Evolutionary conservation across 495 filamentous ascomycete species (phyloP), one percentile per base, ranked within the genome.

Genomic region (Chlorociboria aeruginascens): DNA sequence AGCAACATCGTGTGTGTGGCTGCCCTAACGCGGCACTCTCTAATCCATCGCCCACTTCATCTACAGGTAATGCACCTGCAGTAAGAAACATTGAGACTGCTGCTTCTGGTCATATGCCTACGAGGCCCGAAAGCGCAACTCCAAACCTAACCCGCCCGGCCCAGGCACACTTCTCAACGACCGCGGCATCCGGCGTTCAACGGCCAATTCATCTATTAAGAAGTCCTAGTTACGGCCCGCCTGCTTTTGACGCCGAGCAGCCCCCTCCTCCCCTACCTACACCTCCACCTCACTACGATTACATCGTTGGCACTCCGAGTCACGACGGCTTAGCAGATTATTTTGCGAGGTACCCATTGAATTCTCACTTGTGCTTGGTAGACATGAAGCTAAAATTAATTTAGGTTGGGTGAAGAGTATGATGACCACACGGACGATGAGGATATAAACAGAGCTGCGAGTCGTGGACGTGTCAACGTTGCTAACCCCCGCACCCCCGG

Each of bases 181-280:
- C 47, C 48, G 39, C 47, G 48, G 34, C 58, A 46, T 20, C 40
- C 16, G 32, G 50, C 28, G 46, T 63, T 16, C 56, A 66, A 46
- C 68, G 90, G 16, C 92, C 90, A 0, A 95, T 96, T 53, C 92
- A 98, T 63, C 72, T 97, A 6, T 61, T 97, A 14, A 81, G 92
- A n/a, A 70, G 73, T 3, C 93, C 93, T 0, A 92, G 86, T 0
- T 93, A 83, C 61, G 88, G 90, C 42, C 92, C 92, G 1, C 92
- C 92, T 0, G 74, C 89, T 0, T 98, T 97, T 54, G 85, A 95
- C 48, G 85, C 84, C 13, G 83, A 94, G 8, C 74, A 81, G 12
- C 84, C 90, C n/a, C 89, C 90, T 2, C 93, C 85, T 39, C 82
- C 82, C 2, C 61, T 92, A 32, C 64, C 86, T 46, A 94, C 89